Base-by-base conservation (phyloP, 257 asterid species). In the Apocynum venetum region DNA sequence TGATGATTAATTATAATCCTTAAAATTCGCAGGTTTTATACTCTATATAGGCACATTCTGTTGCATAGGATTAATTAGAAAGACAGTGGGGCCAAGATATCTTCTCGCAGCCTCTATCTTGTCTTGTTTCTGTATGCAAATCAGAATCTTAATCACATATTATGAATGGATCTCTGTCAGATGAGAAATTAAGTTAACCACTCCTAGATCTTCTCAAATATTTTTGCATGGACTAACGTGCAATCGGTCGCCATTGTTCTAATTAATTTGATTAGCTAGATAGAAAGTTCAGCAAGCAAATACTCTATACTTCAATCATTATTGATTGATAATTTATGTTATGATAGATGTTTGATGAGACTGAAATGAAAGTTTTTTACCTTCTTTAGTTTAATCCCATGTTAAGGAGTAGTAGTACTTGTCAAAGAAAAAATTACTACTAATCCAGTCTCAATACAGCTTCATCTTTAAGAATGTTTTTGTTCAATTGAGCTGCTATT, bases 141-240 rank as follows among this genome's bases (percentile, higher is more conserved):
- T 90, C 88, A 78, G 87, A 86, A 89, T 88, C 89, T 78, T 61
- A 72, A 79, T 79, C 87, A 86, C 60, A 13, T 13, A 53, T 82
- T 77, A 14, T 35, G 3, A 52, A 31, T 81, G 85, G 60, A 82
- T 79, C 86, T 77, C 49, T 80, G 87, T 84, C 85, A 70, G 76
- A 49, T 52, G 70, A 80, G 52, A 65, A 66, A 61, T 64, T 73
- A 82, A 82, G 83, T 68, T 80, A 81, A 87, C 89, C 53, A 83
- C 90, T 75, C 82, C 76, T 76, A 69, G 79, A 82, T 81, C 82
- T 82, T 44, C 77, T 71, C 81, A 57, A 56, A 41, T 38, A 71
- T 46, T 77, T 44, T 38, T 15, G 63, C 48, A 64, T 38, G 48
- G 15, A 14, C 63, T 60, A 77, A 44, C 80, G 57, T 69, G 71